Conservation (phyloP, 306 rosid species). For the Dryas octopetala region DNA sequence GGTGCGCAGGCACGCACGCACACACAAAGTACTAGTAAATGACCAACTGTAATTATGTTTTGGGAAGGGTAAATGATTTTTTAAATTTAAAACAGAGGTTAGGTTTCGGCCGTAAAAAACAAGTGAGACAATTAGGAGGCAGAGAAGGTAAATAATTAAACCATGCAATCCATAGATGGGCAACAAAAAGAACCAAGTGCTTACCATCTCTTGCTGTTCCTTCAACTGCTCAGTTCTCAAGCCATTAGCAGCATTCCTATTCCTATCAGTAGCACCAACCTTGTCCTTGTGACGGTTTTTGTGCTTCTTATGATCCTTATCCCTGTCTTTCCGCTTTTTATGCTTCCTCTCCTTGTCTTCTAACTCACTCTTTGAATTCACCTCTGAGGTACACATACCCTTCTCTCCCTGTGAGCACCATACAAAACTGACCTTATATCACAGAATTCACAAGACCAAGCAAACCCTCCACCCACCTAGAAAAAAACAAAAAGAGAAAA, state of each 20-base stretch:
- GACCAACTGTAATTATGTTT: not conserved
- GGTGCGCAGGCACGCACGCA: not conserved
- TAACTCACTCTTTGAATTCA: slow-evolving; percentile 21
- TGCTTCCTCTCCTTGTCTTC: slow-evolving; percentile 25
- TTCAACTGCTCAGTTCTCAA: slow-evolving; percentile 16
- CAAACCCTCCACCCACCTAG: not conserved
- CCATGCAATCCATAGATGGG: slow-evolving; percentile 2
- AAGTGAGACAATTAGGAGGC: no score
- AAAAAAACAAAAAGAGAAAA: not conserved
- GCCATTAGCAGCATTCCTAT: not conserved
- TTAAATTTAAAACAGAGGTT: no score
- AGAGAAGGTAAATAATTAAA: not conserved
- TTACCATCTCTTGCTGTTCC: slow-evolving; percentile 22
- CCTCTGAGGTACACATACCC: slow-evolving; percentile 22
- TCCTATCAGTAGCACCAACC: not conserved
- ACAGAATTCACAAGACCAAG: slow-evolving; percentile 1
- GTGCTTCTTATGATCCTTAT: slow-evolving; percentile 26
- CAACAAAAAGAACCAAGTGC: slow-evolving; percentile 7
- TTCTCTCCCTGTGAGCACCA: slow-evolving; percentile 31
- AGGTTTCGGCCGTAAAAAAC: no score
- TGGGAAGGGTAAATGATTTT: no score
- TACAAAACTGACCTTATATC: slow-evolving; percentile 2
- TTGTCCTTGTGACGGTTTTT: slow-evolving; percentile 11
- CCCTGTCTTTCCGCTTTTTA: slow-evolving; percentile 20
- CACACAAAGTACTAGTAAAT: not conserved